Evolutionary conservation across 2,329 filamentous ascomycete genomes (phyloP), one percentile per base, ranked within the genome.

Genomic region (Hirsutella minnesotensis): DNA sequence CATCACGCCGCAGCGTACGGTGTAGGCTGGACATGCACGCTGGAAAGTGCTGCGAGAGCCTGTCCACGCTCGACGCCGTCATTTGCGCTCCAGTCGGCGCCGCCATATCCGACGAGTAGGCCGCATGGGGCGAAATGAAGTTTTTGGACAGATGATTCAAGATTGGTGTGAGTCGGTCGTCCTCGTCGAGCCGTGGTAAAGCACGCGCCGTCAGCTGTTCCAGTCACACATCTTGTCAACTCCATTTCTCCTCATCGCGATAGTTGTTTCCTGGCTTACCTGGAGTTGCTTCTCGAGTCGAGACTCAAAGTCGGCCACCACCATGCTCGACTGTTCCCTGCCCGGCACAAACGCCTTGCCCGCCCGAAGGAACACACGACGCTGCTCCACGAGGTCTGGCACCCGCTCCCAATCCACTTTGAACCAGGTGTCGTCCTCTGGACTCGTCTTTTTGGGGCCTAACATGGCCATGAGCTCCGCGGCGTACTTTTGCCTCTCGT

Each of bases 401-500:
- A 98, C 92, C 29, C 81, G 77, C 58, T 88, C 84, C 88, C 90
- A 98, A 55, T 95, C 87, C 1, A 96, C 87, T 66, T 95, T 96
- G 71, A 94, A 94, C 83, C 87, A 98, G 21, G 70, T 79, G 54
- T 92, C 86, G 35, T 95, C 86, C 15, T 95, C 87, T 5, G 55
- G 51, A 38, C 53, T 53, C 37, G 56, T 56, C 51, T 65, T 64
- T 41, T 60, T 62, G 5, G 54, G 54, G 1, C 58, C 58, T 9
- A 58, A 48, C 42, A 69, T 66, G 19, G 77, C 75, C 1, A 72
- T 65, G 41, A 94, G 63, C 45, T 84, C 74, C 0, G 75, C 67
- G 1, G 70, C 69, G 42, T 87, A 65, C 46, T 74, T 70, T n/a
- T 65, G 57, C 51, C 77, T 87, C 64, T 98, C 92, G 2, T 86